Conservation (phyloP, 129 eudicot species). For the Apium graveolens region DNA sequence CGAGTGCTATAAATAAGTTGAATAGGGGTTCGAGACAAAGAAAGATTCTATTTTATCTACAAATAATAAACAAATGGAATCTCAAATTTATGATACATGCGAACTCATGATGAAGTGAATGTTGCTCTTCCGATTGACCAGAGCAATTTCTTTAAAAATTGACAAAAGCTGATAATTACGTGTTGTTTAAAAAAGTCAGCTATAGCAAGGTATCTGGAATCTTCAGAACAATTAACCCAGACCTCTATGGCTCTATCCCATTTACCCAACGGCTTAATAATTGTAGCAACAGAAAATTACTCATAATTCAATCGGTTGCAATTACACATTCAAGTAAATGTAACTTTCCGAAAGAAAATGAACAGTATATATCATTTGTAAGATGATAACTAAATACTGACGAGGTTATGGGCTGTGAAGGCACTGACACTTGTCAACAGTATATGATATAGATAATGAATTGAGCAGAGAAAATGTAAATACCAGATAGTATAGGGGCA, state of each 20-base stretch:
- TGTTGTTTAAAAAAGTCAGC: not conserved
- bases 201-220: not conserved
- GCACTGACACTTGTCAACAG: not conserved
- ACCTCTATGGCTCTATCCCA: not conserved
- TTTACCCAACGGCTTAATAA: not conserved
- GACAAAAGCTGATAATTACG: not conserved
- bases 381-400: not conserved
- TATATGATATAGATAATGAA: not conserved
- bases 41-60: not conserved
- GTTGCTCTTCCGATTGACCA: not conserved
- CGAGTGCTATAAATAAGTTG: not conserved
- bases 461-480: not conserved
- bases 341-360: not conserved
- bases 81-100: not conserved
- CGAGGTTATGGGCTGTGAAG: not conserved
- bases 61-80: not conserved
- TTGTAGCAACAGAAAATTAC: not conserved
- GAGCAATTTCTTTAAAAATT: not conserved
- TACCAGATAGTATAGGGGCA: slow-evolving; percentile 72
- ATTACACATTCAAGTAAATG: not conserved
- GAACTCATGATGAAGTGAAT: not conserved
- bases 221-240: not conserved
- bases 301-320: not conserved
- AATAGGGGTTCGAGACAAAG: not conserved
- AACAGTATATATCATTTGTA: not conserved